phyloP scores from a whole-genome alignment of 2,329 filamentous ascomycete genomes.

The Trichoderma pleuroti region DNA sequence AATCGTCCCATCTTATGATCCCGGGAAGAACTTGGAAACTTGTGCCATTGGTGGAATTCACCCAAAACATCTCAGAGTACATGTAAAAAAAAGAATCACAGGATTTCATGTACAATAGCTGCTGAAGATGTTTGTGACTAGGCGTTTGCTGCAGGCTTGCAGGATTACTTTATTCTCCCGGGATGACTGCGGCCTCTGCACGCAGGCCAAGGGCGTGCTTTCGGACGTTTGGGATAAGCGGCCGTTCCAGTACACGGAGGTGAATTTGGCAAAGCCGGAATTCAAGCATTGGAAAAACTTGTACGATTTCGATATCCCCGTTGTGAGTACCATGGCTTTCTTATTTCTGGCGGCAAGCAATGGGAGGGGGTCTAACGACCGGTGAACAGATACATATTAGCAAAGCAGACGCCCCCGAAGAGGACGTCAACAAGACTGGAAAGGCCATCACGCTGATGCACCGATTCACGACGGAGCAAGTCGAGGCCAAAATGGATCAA shows the following conservation, averaged over 20 bases:
- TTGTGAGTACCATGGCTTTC: slow-evolving; percentile 48
- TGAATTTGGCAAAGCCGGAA: slow-evolving; percentile 65
- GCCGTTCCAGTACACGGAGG: slow-evolving; percentile 65
- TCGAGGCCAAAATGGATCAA: slow-evolving; percentile 65
- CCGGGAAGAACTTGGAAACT: not conserved
- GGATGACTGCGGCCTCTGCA: slow-evolving; percentile 67
- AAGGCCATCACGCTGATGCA: slow-evolving; percentile 74
- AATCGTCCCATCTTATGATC: not conserved
- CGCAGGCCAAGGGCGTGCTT: slow-evolving; percentile 63
- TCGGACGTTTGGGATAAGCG: slow-evolving; percentile 63
- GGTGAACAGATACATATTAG: slow-evolving; percentile 59
- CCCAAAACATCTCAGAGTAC: not conserved
- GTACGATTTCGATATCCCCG: slow-evolving; percentile 79
- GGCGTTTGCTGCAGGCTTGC: slow-evolving; percentile 47
- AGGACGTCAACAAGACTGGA: slow-evolving; percentile 52
- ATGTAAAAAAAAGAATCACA: not conserved
- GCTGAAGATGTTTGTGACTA: slow-evolving; percentile 48
- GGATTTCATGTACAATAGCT: not conserved
- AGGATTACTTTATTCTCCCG: slow-evolving; percentile 75
- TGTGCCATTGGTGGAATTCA: not conserved
- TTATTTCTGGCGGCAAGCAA: not conserved
- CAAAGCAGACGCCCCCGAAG: slow-evolving; percentile 49
- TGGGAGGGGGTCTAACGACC: not conserved
- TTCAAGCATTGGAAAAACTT: slow-evolving; percentile 64
- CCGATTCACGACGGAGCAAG: slow-evolving; percentile 64